These are phyloP conservation scores for Cutaneotrichosporon sp. DNA, from an alignment of 1,284 basidiomycete species.

Conservation along the genomic window DNA sequence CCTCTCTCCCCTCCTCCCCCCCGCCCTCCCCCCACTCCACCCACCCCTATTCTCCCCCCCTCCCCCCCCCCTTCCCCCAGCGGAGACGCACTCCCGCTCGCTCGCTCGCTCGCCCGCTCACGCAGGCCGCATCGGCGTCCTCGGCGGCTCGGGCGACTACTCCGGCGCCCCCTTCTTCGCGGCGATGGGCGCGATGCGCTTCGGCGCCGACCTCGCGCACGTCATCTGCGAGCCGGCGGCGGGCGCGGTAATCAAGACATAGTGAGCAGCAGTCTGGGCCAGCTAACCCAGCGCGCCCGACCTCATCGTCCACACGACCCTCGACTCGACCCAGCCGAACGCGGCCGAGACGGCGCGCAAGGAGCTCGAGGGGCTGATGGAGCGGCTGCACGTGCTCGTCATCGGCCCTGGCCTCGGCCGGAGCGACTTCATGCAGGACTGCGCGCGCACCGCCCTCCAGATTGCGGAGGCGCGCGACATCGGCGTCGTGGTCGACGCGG, in stretches of 20 bases:
- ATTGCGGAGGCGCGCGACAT: conserved; percentile 63
- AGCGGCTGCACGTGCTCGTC: conserved; percentile 86
- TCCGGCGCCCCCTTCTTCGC: conserved; percentile 96
- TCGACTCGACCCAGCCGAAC: conserved; percentile 53
- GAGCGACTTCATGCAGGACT: conserved; percentile 83
- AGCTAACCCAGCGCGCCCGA: conserved; percentile 60
- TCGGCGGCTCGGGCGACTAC: conserved; percentile 92
- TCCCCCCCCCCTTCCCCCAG: too few relatives aligned
- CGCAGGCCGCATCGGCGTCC: conserved; percentile 79
- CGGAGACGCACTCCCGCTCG: too few relatives aligned
- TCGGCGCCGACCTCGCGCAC: conserved; percentile 92
- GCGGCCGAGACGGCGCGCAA: conserved; percentile 35
- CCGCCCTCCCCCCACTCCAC: too few relatives aligned
- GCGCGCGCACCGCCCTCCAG: conserved; percentile 57
- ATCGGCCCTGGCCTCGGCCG: conserved; percentile 92
- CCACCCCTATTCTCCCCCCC: too few relatives aligned
- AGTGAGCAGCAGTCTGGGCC: conserved; percentile 48
- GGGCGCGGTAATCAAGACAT: conserved; percentile 89
- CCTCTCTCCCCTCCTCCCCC: too few relatives aligned
- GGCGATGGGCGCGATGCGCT: conserved; percentile 78
- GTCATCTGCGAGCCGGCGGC: conserved; percentile 94
- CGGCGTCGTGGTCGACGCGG: conserved; percentile 92
- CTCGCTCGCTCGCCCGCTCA: conserved; percentile 8
- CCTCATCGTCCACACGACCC: conserved; percentile 91
- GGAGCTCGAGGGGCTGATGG: conserved; percentile 68